Evolutionary conservation across 129 eudicot genomes (phyloP).

Genomic region (Heracleum sosnowskyi): DNA sequence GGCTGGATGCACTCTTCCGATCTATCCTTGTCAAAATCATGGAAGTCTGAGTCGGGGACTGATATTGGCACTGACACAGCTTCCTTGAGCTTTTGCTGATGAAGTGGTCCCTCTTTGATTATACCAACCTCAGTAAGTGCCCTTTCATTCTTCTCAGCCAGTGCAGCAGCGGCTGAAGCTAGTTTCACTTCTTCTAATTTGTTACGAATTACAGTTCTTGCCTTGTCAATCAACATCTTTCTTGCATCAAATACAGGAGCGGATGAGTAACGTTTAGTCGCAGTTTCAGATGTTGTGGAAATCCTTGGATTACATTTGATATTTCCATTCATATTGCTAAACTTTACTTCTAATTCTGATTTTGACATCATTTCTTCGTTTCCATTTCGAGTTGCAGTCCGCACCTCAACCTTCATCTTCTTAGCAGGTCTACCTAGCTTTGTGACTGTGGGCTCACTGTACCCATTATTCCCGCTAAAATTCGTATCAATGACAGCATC

Average conservation of each 20-base stretch:
- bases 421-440: slow-evolving; percentile 64
- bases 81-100: slow-evolving; percentile 36
- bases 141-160: slow-evolving; percentile 45
- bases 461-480: slow-evolving; percentile 19
- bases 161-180: slow-evolving; percentile 41
- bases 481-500: slow-evolving; percentile 21
- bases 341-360: slow-evolving; percentile 27
- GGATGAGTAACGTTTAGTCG: slow-evolving; percentile 29
- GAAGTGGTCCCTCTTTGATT: slow-evolving; percentile 11
- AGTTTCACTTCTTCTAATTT: slow-evolving; percentile 64
- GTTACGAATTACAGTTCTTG: slow-evolving; percentile 50
- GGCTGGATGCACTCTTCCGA: slow-evolving; percentile 76
- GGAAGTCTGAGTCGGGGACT: slow-evolving; percentile 94
- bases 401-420: slow-evolving; percentile 50
- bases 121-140: slow-evolving; percentile 18
- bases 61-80: slow-evolving; percentile 54
- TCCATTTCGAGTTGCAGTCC: slow-evolving; percentile 20
- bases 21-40: slow-evolving; percentile 85
- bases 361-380: slow-evolving; percentile 32
- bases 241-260: slow-evolving; percentile 54
- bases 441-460: slow-evolving; percentile 19
- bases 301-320: slow-evolving; percentile 19
- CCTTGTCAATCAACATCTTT: slow-evolving; percentile 63
- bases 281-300: slow-evolving; percentile 18
- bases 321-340: slow-evolving; percentile 29